Evolutionary conservation across 1,284 basidiomycete species (phyloP).

Genomic region (Fomitopsis pinicola): DNA sequence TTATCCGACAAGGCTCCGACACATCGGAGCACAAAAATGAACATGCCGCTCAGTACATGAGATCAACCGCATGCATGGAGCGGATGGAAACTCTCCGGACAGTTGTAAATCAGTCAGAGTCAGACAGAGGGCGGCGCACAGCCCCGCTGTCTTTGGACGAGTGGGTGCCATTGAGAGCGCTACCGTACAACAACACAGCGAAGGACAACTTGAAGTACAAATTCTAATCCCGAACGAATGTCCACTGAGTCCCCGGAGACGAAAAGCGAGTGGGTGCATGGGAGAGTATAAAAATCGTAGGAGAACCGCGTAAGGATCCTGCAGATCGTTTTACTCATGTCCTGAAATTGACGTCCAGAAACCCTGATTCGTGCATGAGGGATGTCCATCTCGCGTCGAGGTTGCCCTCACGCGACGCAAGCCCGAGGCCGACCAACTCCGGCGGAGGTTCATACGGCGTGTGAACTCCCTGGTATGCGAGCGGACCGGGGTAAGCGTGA

Average conservation of each 20-base stretch:
- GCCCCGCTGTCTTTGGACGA: not conserved
- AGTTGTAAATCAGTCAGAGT: not conserved
- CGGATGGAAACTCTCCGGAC: not conserved
- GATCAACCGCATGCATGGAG: not conserved
- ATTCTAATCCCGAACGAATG: not conserved
- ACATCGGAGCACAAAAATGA: not conserved
- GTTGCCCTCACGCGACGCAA: constrained; percentile 24
- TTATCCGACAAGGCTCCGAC: not conserved
- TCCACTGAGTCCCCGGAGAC: not conserved
- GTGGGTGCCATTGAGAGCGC: not conserved
- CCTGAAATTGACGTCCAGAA: constrained; percentile 20
- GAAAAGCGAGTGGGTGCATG: not conserved
- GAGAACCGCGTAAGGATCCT: not conserved
- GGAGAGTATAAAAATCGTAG: not conserved
- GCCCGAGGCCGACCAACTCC: constrained; percentile 27
- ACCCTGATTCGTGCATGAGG: constrained; percentile 30
- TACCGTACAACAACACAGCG: not conserved
- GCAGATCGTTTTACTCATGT: constrained; percentile 3
- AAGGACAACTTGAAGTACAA: not conserved
- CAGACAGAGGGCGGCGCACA: not conserved
- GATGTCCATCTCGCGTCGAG: constrained; percentile 28
- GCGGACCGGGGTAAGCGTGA: constrained; percentile 7
- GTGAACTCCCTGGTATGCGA: constrained; percentile 6
- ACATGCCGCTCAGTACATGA: not conserved
- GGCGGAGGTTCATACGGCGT: constrained; percentile 20